Conservation (phyloP, 225 moss, liverwort and hornwort genomes). For the Marchantia paleacea region DNA sequence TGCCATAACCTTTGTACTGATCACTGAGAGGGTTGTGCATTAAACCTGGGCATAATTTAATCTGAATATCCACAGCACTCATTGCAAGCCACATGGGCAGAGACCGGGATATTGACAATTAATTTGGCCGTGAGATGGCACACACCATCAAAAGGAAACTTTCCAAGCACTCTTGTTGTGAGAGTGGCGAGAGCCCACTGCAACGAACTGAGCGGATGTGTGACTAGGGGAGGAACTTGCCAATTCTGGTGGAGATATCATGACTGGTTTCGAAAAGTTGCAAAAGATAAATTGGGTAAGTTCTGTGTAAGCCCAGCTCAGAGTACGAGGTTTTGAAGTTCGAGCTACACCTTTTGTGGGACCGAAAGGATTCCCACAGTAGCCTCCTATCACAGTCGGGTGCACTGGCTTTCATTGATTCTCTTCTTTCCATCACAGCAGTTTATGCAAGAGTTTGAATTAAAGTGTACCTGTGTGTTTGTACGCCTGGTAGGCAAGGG, state of each 20-base stretch:
- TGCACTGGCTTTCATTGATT: neutral
- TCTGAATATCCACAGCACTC: neutral
- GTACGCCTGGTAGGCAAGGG: neutral
- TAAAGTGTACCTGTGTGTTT: neutral
- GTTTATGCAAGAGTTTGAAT: neutral
- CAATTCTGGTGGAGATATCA: neutral
- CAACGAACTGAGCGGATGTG: neutral
- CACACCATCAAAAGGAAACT: neutral
- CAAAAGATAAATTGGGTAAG: neutral
- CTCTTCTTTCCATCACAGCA: neutral
- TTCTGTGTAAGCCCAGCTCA: neutral
- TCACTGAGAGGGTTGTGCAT: neutral
- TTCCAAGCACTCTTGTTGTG: neutral
- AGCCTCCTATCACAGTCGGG: neutral
- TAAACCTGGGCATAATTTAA: neutral
- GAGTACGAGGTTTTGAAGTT: conserved; percentile 2
- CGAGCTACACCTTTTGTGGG: conserved; percentile 6
- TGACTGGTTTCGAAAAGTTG: neutral
- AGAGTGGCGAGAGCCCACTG: neutral
- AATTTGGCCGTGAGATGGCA: neutral
- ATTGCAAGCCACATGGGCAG: neutral
- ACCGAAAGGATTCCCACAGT: neutral
- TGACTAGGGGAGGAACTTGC: neutral
- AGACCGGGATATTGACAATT: neutral
- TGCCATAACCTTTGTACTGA: neutral